A percentile compares a stretch with the other conserved stretches of the same genome.
Evolutionary conservation across 1,139 yeast species (phyloP).

Genomic region (Saccharomyces hybrid): DNA sequence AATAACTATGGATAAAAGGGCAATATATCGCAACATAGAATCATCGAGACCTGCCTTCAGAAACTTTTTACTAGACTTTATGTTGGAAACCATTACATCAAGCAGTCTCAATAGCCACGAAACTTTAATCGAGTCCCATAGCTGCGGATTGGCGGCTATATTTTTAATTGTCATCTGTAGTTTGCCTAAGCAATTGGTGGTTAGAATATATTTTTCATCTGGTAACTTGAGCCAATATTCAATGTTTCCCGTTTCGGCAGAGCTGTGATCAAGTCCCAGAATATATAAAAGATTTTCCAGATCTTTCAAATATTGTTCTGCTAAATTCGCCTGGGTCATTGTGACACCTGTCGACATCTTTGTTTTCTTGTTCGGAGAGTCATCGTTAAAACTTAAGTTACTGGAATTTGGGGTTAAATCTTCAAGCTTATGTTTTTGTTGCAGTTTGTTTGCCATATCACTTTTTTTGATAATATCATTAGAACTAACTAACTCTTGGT

Average conservation of each 20-base stretch:
- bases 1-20: slow-evolving; percentile 36
- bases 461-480: not conserved
- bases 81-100: slow-evolving; percentile 18
- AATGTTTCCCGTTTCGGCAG: slow-evolving; percentile 2
- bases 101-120: slow-evolving; percentile 12
- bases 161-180: slow-evolving; percentile 18
- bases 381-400: slow-evolving; percentile 2
- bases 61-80: slow-evolving; percentile 6
- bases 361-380: slow-evolving; percentile 12
- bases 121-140: slow-evolving; percentile 10
- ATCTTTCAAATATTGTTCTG: slow-evolving; percentile 19
- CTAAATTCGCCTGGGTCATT: slow-evolving; percentile 18
- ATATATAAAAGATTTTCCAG: slow-evolving; percentile 9
- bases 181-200: slow-evolving; percentile 13
- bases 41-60: slow-evolving; percentile 4
- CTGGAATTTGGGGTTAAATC: not conserved
- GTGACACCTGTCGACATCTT: slow-evolving; percentile 17
- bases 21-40: slow-evolving; percentile 20
- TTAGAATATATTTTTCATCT: slow-evolving; percentile 9
- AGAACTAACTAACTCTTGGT: slow-evolving; percentile 1
- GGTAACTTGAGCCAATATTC: slow-evolving; percentile 19
- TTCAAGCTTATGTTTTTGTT: slow-evolving; percentile 1
- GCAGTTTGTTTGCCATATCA: not conserved
- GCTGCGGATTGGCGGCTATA: slow-evolving; percentile 11
- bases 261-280: slow-evolving; percentile 8